phyloP scores from a whole-genome alignment of 2,329 filamentous ascomycete species.

The Colletotrichum sansevieriae region DNA sequence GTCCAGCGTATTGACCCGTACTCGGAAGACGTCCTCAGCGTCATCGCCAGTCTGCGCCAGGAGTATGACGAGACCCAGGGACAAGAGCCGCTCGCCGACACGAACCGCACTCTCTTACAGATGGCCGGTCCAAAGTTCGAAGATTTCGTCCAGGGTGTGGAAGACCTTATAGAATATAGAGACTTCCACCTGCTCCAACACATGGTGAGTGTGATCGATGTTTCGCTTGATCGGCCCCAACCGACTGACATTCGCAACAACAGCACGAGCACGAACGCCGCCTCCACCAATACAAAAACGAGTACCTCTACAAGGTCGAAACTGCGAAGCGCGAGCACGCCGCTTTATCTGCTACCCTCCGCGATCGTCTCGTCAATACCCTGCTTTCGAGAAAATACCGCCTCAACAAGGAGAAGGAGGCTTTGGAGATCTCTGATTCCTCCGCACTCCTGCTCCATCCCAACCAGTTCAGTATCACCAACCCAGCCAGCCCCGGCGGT shows the following conservation, averaged over 20 bases:
- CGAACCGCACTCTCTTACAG: conserved; percentile 70
- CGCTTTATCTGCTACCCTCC: conserved; percentile 70
- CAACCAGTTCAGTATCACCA: conserved; percentile 75
- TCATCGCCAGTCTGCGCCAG: conserved; percentile 74
- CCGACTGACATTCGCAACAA: conserved; percentile 22
- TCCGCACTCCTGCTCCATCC: conserved; percentile 75
- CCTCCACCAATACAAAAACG: conserved; percentile 69
- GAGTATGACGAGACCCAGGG: conserved; percentile 64
- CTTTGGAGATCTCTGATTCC: conserved; percentile 75
- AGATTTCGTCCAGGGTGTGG: conserved; percentile 87
- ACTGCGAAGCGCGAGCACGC: conserved; percentile 73
- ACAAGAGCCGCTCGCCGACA: conserved; percentile 54
- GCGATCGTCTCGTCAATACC: conserved; percentile 74
- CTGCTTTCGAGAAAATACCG: conserved; percentile 75
- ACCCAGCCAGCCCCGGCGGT: conserved; percentile 74
- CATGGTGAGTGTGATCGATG: conserved; percentile 70
- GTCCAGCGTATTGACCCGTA: conserved; percentile 90
- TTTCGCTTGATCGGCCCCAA: conserved; percentile 3
- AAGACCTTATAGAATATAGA: conserved; percentile 87
- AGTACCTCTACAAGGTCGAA: conserved; percentile 71
- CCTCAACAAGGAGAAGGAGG: conserved; percentile 75
- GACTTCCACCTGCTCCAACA: conserved; percentile 86
- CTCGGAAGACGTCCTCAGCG: conserved; percentile 77
- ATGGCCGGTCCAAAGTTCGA: conserved; percentile 88
- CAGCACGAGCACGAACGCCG: conserved; percentile 75